phyloP scores from a whole-genome alignment of 441 rosid genomes.

The Syzygium malaccense region DNA sequence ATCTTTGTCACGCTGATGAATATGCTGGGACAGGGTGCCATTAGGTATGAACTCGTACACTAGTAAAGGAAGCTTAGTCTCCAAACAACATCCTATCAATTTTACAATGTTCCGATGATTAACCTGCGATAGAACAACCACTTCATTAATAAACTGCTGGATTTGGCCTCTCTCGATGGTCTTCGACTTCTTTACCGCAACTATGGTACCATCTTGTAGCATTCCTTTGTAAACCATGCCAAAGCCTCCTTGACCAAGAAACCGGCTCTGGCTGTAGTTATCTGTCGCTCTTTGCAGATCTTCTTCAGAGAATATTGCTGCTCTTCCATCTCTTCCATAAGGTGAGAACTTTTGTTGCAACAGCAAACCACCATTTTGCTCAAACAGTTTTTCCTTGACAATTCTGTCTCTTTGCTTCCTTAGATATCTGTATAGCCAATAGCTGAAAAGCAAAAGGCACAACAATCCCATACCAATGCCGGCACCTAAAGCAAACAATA shows the following conservation, averaged over 20 bases:
- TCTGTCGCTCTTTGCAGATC: background rate
- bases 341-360: constrained; percentile 18
- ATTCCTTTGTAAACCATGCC: constrained; percentile 43
- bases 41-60: constrained; percentile 45
- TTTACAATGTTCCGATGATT: constrained; percentile 44
- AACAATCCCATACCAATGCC: background rate
- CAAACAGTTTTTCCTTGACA: background rate
- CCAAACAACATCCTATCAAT: constrained; percentile 43
- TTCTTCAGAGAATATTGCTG: background rate
- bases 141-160: constrained; percentile 43
- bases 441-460: background rate
- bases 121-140: constrained; percentile 30
- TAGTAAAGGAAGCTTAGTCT: constrained; percentile 37
- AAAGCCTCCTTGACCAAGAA: background rate
- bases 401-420: background rate
- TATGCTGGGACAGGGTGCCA: constrained; percentile 27
- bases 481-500: background rate
- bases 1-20: constrained; percentile 18
- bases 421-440: background rate
- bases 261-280: background rate
- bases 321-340: background rate
- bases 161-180: constrained; percentile 20
- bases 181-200: constrained; percentile 38
- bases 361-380: constrained; percentile 38
- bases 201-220: constrained; percentile 36